Evolutionary conservation across 768 basidiomycete species (phyloP), one percentile per base, ranked within the genome.

Genomic region (Coprinopsis strossmayeri): DNA sequence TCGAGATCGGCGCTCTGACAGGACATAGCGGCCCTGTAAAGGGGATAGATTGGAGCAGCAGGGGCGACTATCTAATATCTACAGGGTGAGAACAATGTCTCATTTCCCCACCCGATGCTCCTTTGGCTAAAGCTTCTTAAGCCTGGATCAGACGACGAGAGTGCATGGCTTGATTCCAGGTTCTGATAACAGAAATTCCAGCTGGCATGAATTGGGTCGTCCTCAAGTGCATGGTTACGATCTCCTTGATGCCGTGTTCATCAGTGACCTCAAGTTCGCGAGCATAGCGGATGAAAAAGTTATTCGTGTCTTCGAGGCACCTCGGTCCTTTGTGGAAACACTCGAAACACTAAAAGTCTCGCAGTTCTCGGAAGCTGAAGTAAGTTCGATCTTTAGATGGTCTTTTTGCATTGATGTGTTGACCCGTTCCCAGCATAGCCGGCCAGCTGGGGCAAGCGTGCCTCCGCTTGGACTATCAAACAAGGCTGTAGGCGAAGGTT

Each of bases 181-280:
- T 3, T 46, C 53, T 12, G 45, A 34, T 13, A 10, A 44, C 18
- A 46, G 40, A 47, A 30, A 13, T 28, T 0, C 55, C 57, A 13
- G 51, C 54, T 7, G 92, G 92, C 86, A 87, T 57, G 96, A 99
- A 61, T 70, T 98, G 23, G 79, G 79, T 23, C 82, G 96, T 2
- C 96, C 96, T 17, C 96, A 99, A 64, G 83, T 97, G 15, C 96
- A 99, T 66, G 96, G 96, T 5, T 97, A 98, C 63, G 93, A 97
- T 59, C 69, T 98, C 30, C 71, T 94, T 15, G 85, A 83, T 47
- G 84, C 80, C 4, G 78, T 77, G 2, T 94, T 91, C 63, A 73
- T 95, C 39, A 74, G 77, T 50, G 70, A 85, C 0, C 69, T 92
- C 39, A 81, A 78, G 25, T 95, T 97, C 61, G 85, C 84, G 17